Conservation (phyloP, 2,329 filamentous ascomycete genomes). For the Colletotrichum phormii region DNA sequence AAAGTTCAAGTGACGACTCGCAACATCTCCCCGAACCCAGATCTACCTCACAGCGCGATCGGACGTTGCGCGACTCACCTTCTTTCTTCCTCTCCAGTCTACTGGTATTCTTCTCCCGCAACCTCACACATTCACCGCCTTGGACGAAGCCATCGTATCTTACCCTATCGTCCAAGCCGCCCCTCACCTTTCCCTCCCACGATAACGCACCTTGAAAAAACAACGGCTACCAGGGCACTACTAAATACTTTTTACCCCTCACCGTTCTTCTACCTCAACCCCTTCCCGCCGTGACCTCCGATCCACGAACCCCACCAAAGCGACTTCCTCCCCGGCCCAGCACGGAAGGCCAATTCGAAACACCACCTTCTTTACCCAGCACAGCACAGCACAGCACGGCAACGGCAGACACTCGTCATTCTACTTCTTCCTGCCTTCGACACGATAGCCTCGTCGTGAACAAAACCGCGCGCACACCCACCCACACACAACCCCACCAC, state of each 20-base stretch:
- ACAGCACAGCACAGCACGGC: neutral
- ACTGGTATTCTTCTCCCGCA: neutral
- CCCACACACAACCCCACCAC: neutral
- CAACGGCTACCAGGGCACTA: neutral
- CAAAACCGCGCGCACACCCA: neutral
- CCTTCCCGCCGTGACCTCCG: neutral
- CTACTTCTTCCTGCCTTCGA: neutral
- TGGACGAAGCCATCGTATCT: neutral
- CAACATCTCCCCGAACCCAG: constrained; percentile 7
- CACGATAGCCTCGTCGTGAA: neutral
- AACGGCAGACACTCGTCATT: neutral
- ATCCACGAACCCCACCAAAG: constrained; percentile 10
- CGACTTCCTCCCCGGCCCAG: constrained; percentile 5
- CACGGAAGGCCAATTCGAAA: constrained; percentile 16
- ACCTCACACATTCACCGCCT: neutral
- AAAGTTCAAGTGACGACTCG: neutral
- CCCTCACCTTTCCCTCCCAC: neutral
- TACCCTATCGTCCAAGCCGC: neutral
- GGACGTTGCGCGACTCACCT: neutral
- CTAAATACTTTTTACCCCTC: neutral
- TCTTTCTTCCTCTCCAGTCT: neutral
- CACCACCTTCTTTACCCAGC: neutral
- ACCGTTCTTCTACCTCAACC: neutral
- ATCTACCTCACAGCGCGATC: neutral
- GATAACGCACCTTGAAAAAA: neutral